Evolutionary conservation across 805 yeast genomes (phyloP).

Genomic region (Zygosaccharomyces gambellarensis): DNA sequence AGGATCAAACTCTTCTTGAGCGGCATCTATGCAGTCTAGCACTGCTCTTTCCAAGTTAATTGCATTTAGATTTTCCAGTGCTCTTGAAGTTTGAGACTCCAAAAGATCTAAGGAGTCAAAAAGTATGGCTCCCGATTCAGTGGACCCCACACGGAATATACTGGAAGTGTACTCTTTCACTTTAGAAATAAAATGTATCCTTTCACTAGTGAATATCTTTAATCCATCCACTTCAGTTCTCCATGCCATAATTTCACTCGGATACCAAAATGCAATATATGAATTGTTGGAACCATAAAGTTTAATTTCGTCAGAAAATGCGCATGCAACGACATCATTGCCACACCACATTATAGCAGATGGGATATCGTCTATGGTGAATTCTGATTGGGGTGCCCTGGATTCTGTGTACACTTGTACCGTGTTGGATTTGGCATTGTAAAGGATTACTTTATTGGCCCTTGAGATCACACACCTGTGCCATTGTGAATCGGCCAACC

Average conservation of each 20-base stretch:
- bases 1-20: constrained; percentile 71
- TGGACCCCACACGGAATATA: constrained; percentile 77
- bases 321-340: constrained; percentile 66
- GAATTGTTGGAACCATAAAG: constrained; percentile 63
- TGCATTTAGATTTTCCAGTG: constrained; percentile 66
- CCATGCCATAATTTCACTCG: constrained; percentile 40
- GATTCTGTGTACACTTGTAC: constrained; percentile 45
- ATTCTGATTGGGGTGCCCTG: constrained; percentile 24
- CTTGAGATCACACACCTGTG: constrained; percentile 26
- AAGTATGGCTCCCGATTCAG: constrained; percentile 74
- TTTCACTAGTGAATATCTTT: constrained; percentile 52
- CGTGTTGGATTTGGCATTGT: constrained; percentile 37
- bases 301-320: constrained; percentile 56
- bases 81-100: constrained; percentile 66
- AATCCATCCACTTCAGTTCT: constrained; percentile 65
- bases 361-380: constrained; percentile 34
- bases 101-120: constrained; percentile 72
- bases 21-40: constrained; percentile 64
- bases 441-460: constrained; percentile 45
- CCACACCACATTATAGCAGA: constrained; percentile 74
- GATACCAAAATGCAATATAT: constrained; percentile 47
- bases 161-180: constrained; percentile 56
- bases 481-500: constrained; percentile 24
- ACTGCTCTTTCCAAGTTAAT: constrained; percentile 58
- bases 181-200: constrained; percentile 57